Conservation (phyloP, 495 filamentous ascomycete genomes). For the Rostrohypoxylon terebratum region DNA sequence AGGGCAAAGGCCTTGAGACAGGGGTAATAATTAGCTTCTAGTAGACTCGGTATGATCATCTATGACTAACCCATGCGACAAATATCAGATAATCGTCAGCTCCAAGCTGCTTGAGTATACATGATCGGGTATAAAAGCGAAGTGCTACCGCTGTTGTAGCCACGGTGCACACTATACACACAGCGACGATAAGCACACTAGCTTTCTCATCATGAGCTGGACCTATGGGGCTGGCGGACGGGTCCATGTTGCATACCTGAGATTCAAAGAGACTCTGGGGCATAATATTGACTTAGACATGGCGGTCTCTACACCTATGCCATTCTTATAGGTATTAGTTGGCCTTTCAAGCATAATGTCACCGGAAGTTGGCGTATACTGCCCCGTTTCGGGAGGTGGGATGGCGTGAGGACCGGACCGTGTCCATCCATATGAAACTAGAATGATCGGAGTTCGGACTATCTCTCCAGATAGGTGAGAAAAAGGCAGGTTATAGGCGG, state of each 20-base stretch:
- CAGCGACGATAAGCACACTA: slow-evolving; percentile 36
- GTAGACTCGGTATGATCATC: background rate
- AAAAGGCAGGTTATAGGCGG: slow-evolving; percentile 23
- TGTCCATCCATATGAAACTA: slow-evolving; percentile 44
- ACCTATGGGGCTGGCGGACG: background rate
- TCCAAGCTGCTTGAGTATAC: slow-evolving; percentile 58
- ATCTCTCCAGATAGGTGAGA: slow-evolving; percentile 42
- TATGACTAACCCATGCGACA: slow-evolving; percentile 41
- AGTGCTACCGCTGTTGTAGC: slow-evolving; percentile 52
- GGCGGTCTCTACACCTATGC: background rate
- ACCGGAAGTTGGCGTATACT: slow-evolving; percentile 21
- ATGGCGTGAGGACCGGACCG: slow-evolving; percentile 31
- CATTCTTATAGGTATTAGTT: slow-evolving; percentile 19
- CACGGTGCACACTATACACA: slow-evolving; percentile 46
- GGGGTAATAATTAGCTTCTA: slow-evolving; percentile 15
- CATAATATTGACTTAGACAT: background rate
- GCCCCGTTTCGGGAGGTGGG: slow-evolving; percentile 20
- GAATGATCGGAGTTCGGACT: slow-evolving; percentile 32
- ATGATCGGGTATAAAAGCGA: slow-evolving; percentile 55
- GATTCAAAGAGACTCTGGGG: background rate
- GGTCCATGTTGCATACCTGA: slow-evolving; percentile 30
- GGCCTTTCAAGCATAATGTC: slow-evolving; percentile 16
- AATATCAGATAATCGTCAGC: slow-evolving; percentile 54
- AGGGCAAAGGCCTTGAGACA: slow-evolving; percentile 30
- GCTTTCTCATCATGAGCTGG: slow-evolving; percentile 37